Percentiles rank a stretch among this genome's conserved stretches.
Conservation (phyloP, 1,284 basidiomycete genomes). For the Cystobasidiaceae sp. region DNA sequence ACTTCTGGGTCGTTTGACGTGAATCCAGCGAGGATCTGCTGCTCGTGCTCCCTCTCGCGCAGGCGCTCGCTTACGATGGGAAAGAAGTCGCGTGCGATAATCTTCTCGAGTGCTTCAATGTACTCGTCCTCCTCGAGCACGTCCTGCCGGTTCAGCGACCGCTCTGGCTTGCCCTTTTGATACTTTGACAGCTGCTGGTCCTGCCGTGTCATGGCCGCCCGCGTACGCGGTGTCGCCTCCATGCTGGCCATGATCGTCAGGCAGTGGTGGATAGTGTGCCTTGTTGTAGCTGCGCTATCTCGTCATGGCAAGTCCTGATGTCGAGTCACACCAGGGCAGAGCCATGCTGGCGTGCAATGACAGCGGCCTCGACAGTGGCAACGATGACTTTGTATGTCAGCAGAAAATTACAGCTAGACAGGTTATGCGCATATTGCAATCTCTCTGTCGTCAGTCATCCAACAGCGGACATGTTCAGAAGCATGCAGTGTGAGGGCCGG, state of each 20-base stretch:
- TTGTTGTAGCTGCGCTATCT: too few relatives aligned
- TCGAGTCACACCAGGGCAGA: too few relatives aligned
- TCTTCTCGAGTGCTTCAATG: constrained; percentile 79
- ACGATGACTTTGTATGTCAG: too few relatives aligned
- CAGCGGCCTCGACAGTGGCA: too few relatives aligned
- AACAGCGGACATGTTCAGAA: too few relatives aligned
- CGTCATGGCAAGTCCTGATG: too few relatives aligned
- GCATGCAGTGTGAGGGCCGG: too few relatives aligned
- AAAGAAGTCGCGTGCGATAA: constrained; percentile 97
- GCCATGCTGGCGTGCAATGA: too few relatives aligned
- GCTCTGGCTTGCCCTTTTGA: background rate
- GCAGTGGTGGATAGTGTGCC: too few relatives aligned
- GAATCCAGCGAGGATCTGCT: constrained; percentile 53
- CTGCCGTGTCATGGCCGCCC: constrained; percentile 9
- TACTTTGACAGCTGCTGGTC: constrained; percentile 14
- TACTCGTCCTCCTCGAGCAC: constrained; percentile 75
- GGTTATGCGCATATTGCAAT: too few relatives aligned
- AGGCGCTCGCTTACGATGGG: constrained; percentile 81
- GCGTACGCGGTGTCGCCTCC: constrained; percentile 9
- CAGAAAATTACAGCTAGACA: too few relatives aligned
- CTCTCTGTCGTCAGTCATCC: too few relatives aligned
- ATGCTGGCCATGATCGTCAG: background rate
- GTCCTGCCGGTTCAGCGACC: constrained; percentile 38
- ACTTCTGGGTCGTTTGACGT: constrained; percentile 11
- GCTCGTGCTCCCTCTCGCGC: constrained; percentile 73